phyloP scores from a whole-genome alignment of 2,329 filamentous ascomycete genomes.

The Hymenotorrendiella dingleyae region DNA sequence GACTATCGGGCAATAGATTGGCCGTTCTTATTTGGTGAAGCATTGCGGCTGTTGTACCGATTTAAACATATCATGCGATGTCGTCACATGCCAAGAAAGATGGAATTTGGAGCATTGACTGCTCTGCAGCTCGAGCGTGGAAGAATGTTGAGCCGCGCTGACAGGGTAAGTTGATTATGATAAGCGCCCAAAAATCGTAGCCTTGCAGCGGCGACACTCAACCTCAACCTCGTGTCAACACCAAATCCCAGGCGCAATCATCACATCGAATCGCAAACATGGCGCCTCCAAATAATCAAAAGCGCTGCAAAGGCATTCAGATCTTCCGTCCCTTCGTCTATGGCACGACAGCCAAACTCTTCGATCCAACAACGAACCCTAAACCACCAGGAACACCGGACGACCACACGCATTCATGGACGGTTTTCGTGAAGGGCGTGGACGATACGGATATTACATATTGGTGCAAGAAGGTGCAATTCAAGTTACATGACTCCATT shows the following conservation, averaged over 20 bases:
- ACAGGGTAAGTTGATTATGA: no score
- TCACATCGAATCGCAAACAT: slow-evolving; percentile 34
- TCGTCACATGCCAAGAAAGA: neutral
- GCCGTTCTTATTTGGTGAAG: no score
- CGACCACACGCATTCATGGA: slow-evolving; percentile 96
- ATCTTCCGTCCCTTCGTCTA: slow-evolving; percentile 63
- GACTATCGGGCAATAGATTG: no score
- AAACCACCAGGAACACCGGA: slow-evolving; percentile 71
- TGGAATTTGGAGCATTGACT: slow-evolving; percentile 4
- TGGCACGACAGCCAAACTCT: slow-evolving; percentile 73
- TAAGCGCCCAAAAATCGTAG: no score
- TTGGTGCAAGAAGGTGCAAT: slow-evolving; percentile 95
- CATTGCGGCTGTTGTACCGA: no score
- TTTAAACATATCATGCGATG: neutral
- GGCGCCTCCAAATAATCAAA: slow-evolving; percentile 53
- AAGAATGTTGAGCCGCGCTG: neutral
- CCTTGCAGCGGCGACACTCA: no score
- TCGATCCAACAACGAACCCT: slow-evolving; percentile 71
- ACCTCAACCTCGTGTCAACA: neutral
- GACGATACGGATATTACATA: slow-evolving; percentile 88
- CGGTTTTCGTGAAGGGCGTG: slow-evolving; percentile 85
- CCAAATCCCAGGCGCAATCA: neutral
- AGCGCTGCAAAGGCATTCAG: slow-evolving; percentile 60
- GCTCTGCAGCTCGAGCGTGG: neutral
- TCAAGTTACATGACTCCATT: slow-evolving; percentile 97